Conservation (phyloP, 495 filamentous ascomycete genomes). For the Hypoxylon intermedium region DNA sequence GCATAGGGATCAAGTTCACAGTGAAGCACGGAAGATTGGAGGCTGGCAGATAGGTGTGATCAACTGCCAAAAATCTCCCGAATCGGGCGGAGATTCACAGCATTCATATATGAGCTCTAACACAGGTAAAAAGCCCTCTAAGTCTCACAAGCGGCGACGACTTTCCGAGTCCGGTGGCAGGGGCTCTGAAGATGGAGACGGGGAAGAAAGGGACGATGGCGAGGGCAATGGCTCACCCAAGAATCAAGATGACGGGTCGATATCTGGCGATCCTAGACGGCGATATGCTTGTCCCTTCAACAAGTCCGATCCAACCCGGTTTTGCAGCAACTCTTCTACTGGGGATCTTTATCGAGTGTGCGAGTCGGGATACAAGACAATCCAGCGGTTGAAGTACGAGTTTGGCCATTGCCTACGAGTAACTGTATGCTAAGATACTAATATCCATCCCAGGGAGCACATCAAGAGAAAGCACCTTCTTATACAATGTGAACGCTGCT, state of each 20-base stretch:
- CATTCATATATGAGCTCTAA: not conserved
- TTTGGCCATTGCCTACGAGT: too few species aligned
- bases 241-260: conserved; percentile 10
- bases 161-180: not conserved
- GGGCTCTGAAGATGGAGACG: conserved; percentile 20
- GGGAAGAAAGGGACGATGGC: conserved; percentile 13
- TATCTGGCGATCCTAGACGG: not conserved
- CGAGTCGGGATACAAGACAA: conserved; percentile 23
- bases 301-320: conserved; percentile 5
- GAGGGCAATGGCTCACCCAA: conserved; percentile 8
- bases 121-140: not conserved
- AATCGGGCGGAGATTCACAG: not conserved
- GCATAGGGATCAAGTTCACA: conserved; percentile 14
- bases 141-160: conserved; percentile 6
- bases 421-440: not conserved
- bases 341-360: conserved; percentile 15
- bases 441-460: conserved; percentile 11
- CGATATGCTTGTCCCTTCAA: conserved; percentile 25
- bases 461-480: conserved; percentile 20
- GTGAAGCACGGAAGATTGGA: conserved; percentile 16
- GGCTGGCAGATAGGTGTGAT: conserved; percentile 20
- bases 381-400: conserved; percentile 25
- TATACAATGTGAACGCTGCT: conserved; percentile 25
- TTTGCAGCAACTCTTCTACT: conserved; percentile 12
- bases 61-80: conserved; percentile 9